phyloP scores from a whole-genome alignment of 2,329 filamentous ascomycete species.

The Teratosphaeria nubilosa region DNA sequence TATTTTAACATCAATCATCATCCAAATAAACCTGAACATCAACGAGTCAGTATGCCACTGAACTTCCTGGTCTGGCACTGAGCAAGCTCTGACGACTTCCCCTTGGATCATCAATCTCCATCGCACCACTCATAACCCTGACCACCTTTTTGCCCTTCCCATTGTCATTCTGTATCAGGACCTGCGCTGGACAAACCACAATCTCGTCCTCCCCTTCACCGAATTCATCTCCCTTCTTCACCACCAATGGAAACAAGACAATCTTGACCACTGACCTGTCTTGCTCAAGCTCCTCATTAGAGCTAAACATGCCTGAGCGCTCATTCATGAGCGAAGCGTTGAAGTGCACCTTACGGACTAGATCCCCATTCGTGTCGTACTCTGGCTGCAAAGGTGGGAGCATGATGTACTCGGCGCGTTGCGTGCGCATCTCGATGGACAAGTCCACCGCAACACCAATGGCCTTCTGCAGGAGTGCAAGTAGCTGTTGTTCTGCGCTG shows the following conservation, averaged over 20 bases:
- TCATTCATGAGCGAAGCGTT: conserved; percentile 94
- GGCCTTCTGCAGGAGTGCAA: conserved; percentile 76
- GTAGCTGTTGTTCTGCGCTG: conserved; percentile 68
- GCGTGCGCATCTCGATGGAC: conserved; percentile 93
- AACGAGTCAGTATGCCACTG: conserved; percentile 6
- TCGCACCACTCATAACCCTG: conserved; percentile 39
- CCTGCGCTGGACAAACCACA: conserved; percentile 89
- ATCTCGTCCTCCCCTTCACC: conserved; percentile 88
- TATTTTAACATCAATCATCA: conserved; percentile 1
- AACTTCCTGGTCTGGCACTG: conserved; percentile 8
- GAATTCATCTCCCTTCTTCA: conserved; percentile 86
- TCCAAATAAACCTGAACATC: background rate
- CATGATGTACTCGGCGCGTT: conserved; percentile 97
- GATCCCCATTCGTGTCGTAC: conserved; percentile 86
- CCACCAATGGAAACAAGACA: conserved; percentile 89
- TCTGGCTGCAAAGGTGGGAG: conserved; percentile 87
- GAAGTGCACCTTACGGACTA: conserved; percentile 79
- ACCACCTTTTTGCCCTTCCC: conserved; percentile 37
- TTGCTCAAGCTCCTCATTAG: conserved; percentile 71
- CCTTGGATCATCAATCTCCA: conserved; percentile 34
- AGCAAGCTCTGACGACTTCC: conserved; percentile 22
- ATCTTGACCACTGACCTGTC: conserved; percentile 72
- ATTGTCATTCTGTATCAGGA: conserved; percentile 53
- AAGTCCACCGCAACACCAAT: conserved; percentile 81
- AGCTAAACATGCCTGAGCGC: conserved; percentile 58